Conservation (phyloP, 2,329 filamentous ascomycete genomes). For the Exophiala xenobiotica region DNA sequence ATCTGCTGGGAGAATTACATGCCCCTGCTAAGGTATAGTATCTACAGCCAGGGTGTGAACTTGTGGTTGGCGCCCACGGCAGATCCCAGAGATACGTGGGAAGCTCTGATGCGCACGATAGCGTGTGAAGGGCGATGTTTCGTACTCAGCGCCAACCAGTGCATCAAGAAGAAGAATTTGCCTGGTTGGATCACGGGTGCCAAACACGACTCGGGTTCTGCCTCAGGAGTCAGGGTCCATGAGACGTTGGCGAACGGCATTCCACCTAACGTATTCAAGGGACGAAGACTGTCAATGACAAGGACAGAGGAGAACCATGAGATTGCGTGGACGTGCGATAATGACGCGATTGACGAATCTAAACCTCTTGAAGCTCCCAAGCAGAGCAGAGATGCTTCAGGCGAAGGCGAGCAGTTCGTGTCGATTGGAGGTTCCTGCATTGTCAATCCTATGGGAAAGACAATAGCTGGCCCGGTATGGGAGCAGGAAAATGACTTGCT, state of each 20-base stretch:
- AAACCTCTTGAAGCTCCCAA: background rate
- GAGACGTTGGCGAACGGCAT: constrained; percentile 10
- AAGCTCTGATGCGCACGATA: constrained; percentile 76
- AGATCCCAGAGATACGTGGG: constrained; percentile 79
- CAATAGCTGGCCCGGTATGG: constrained; percentile 79
- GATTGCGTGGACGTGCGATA: constrained; percentile 44
- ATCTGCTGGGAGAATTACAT: constrained; percentile 99
- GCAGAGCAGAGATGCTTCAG: background rate
- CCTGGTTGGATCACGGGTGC: constrained; percentile 55
- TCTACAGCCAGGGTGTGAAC: constrained; percentile 90
- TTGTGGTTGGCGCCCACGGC: constrained; percentile 89
- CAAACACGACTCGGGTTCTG: constrained; percentile 10
- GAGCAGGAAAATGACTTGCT: constrained; percentile 68
- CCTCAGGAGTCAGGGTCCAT: constrained; percentile 2
- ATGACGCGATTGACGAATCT: constrained; percentile 24
- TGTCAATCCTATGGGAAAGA: constrained; percentile 73
- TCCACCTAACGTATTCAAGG: constrained; percentile 1
- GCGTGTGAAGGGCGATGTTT: constrained; percentile 80
- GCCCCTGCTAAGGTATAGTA: constrained; percentile 77
- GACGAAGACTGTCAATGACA: constrained; percentile 33
- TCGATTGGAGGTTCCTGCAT: constrained; percentile 81
- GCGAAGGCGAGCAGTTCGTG: constrained; percentile 49
- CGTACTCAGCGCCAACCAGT: constrained; percentile 84
- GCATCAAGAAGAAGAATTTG: constrained; percentile 60
- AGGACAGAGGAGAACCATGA: constrained; percentile 46